phyloP scores from a whole-genome alignment of 495 filamentous ascomycete species.

The Penicillium tannophilum region DNA sequence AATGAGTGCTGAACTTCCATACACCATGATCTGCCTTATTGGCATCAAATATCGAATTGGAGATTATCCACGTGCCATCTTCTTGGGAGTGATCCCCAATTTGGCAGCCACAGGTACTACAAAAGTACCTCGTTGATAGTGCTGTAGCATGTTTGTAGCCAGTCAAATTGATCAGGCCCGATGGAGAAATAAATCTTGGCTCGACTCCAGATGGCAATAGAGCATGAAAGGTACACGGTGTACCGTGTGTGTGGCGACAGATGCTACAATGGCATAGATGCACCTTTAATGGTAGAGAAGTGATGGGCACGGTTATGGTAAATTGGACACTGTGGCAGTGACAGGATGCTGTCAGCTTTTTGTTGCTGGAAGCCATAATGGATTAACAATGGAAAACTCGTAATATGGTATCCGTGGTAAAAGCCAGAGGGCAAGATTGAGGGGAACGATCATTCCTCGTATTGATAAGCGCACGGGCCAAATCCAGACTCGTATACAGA shows the following conservation, averaged over 20 bases:
- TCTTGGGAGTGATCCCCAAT: slow-evolving; percentile 31
- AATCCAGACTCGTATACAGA: background rate
- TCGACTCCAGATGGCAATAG: slow-evolving; percentile 40
- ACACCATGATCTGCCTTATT: slow-evolving; percentile 28
- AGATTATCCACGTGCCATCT: slow-evolving; percentile 26
- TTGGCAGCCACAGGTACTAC: slow-evolving; percentile 46
- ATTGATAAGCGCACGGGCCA: background rate
- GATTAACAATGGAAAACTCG: background rate
- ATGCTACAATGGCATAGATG: slow-evolving; percentile 64
- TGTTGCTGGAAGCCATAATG: slow-evolving; percentile 1
- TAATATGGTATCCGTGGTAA: background rate
- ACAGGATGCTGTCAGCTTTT: slow-evolving; percentile 46
- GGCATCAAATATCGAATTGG: slow-evolving; percentile 35
- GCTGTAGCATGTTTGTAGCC: slow-evolving; percentile 35
- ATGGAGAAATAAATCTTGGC: slow-evolving; percentile 33
- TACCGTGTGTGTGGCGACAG: slow-evolving; percentile 62
- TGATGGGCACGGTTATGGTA: slow-evolving; percentile 26
- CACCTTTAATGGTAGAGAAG: slow-evolving; percentile 30
- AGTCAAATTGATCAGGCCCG: slow-evolving; percentile 28
- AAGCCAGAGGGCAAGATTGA: background rate
- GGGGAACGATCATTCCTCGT: background rate
- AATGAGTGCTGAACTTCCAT: slow-evolving; percentile 39
- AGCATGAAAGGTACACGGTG: slow-evolving; percentile 55
- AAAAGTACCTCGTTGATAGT: slow-evolving; percentile 38
- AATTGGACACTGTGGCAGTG: slow-evolving; percentile 51